phyloP scores from a whole-genome alignment of 768 basidiomycete species.

The Hydnum rufescens region DNA sequence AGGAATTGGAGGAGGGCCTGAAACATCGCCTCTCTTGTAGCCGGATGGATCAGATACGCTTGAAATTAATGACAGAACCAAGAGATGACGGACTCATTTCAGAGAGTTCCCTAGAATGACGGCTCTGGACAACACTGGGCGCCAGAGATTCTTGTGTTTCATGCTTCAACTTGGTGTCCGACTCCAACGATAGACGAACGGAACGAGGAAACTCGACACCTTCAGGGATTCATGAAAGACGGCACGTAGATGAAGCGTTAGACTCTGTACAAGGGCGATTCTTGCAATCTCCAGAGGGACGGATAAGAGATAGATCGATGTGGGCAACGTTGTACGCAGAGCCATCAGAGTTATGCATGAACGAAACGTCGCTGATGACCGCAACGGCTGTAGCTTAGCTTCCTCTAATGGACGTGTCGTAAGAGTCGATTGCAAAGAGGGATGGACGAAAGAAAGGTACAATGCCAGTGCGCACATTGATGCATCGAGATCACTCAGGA shows the following conservation, averaged over 20 bases:
- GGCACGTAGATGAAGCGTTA: neutral
- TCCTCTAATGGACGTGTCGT: too few species aligned
- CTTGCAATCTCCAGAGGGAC: neutral
- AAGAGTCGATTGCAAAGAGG: neutral
- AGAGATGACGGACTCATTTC: constrained; percentile 39
- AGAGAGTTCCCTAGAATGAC: neutral
- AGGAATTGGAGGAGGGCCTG: constrained; percentile 24
- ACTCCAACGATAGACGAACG: neutral
- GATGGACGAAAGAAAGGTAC: neutral
- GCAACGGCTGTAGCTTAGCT: neutral
- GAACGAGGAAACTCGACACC: neutral
- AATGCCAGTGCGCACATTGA: constrained; percentile 5
- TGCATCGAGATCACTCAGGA: constrained; percentile 5
- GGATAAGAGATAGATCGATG: constrained; percentile 3
- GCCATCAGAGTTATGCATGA: neutral
- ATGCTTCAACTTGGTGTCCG: neutral
- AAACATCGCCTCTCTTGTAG: constrained; percentile 18
- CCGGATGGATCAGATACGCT: constrained; percentile 61
- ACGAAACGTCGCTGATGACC: neutral
- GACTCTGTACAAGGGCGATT: neutral
- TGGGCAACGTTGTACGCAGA: constrained; percentile 4
- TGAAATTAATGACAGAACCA: constrained; percentile 39
- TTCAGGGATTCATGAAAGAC: too few species aligned
- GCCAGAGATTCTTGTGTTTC: constrained; percentile 3
- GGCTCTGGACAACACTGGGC: neutral